Evolutionary conservation across 176 grass and related monocot species (phyloP).

Genomic region (Zizania latifolia): DNA sequence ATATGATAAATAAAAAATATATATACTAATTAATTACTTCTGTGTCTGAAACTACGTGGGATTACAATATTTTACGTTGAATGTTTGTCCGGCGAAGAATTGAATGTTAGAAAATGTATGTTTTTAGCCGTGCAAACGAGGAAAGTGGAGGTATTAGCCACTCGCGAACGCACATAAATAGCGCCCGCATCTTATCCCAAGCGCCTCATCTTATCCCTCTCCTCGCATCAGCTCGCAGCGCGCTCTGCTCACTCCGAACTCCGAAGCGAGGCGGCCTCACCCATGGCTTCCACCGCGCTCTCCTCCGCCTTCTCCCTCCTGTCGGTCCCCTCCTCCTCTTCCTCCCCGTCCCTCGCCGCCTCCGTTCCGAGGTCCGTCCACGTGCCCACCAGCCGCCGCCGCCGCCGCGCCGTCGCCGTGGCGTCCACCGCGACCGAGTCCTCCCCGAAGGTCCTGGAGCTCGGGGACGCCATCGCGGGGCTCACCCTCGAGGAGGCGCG

Average conservation of each 20-base stretch:
- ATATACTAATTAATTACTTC: too few species aligned
- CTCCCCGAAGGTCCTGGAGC: constrained; percentile 62
- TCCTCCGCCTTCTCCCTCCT: constrained; percentile 55
- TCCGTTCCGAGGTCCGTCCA: constrained; percentile 24
- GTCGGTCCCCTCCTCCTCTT: constrained; percentile 35
- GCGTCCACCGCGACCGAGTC: constrained; percentile 39
- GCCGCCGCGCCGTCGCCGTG: constrained; percentile 24
- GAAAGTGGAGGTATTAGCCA: background rate
- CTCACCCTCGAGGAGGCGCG: constrained; percentile 88
- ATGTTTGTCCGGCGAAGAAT: too few species aligned
- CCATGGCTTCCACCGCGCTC: constrained; percentile 55
- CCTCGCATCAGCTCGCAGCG: background rate
- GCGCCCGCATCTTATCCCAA: background rate
- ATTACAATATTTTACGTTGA: too few species aligned
- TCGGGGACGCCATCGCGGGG: constrained; percentile 59
- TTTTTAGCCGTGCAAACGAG: too few species aligned
- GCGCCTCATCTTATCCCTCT: constrained; percentile 45
- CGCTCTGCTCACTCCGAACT: background rate
- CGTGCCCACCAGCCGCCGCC: background rate
- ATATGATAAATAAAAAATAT: too few species aligned
- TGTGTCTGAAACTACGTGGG: too few species aligned
- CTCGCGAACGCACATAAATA: background rate
- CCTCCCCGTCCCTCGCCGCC: background rate
- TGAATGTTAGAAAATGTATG: too few species aligned
- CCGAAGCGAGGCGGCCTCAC: background rate